A percentile compares a stretch with the other conserved stretches of the same genome.
phyloP scores from a whole-genome alignment of 2,329 filamentous ascomycete genomes.

The Fusarium papillatum region DNA sequence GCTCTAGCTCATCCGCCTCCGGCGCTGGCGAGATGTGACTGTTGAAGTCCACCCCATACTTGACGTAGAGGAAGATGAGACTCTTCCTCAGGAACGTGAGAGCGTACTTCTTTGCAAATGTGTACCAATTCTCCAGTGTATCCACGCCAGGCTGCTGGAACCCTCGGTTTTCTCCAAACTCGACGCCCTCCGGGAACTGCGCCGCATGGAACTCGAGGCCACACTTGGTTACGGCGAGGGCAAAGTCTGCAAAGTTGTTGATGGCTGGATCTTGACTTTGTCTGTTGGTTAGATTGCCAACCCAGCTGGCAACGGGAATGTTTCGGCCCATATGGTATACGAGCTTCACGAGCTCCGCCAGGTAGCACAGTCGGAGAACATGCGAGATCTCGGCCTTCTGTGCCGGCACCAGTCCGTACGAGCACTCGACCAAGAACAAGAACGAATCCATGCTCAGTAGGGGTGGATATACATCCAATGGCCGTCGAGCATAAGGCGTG shows the following conservation, averaged over 20 bases:
- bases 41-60: slow-evolving; percentile 90
- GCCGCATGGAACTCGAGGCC: slow-evolving; percentile 56
- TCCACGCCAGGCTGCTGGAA: slow-evolving; percentile 70
- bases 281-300: slow-evolving; percentile 58
- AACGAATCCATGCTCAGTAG: slow-evolving; percentile 81
- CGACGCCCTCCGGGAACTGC: slow-evolving; percentile 41
- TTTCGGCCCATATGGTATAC: slow-evolving; percentile 71
- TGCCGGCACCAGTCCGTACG: slow-evolving; percentile 77
- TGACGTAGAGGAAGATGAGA: slow-evolving; percentile 86
- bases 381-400: slow-evolving; percentile 83
- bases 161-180: slow-evolving; percentile 56
- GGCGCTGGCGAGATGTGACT: slow-evolving; percentile 73
- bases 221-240: slow-evolving; percentile 60
- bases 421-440: slow-evolving; percentile 84
- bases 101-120: slow-evolving; percentile 83
- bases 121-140: slow-evolving; percentile 67
- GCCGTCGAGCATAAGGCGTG: slow-evolving; percentile 54
- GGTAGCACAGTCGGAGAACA: slow-evolving; percentile 86
- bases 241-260: slow-evolving; percentile 69
- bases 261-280: slow-evolving; percentile 61
- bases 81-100: slow-evolving; percentile 91
- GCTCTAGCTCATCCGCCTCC: slow-evolving; percentile 83
- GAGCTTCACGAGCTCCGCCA: slow-evolving; percentile 91
- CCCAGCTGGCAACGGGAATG: slow-evolving; percentile 64
- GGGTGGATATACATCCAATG: slow-evolving; percentile 64